phyloP scores from a whole-genome alignment of 345 rosid species.

The Populus nigra region DNA sequence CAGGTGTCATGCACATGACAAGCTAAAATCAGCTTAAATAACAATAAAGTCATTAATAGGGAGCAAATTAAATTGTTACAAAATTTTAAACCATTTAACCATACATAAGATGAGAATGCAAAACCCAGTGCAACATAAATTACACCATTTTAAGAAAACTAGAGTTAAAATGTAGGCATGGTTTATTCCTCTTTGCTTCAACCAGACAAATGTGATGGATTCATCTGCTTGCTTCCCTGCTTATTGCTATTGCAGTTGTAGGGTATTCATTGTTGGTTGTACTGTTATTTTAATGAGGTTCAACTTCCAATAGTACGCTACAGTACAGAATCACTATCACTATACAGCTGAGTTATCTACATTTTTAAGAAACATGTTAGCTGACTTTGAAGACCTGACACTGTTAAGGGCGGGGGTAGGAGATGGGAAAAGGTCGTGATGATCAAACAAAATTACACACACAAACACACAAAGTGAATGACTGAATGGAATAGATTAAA shows the following conservation, averaged over 20 bases:
- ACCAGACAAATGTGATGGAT: background rate
- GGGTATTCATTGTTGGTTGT: background rate
- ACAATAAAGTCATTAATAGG: background rate
- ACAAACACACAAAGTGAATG: too few species aligned
- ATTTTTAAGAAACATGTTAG: background rate
- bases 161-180: background rate
- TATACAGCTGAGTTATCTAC: background rate
- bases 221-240: background rate
- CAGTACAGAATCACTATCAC: background rate
- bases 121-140: background rate
- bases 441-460: too few species aligned
- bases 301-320: background rate
- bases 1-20: slow-evolving; percentile 18
- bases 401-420: background rate
- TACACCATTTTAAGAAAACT: background rate
- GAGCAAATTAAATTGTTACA: too few species aligned
- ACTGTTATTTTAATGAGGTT: background rate
- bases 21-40: background rate
- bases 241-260: background rate
- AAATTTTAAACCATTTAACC: too few species aligned
- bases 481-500: too few species aligned
- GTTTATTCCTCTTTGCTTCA: background rate
- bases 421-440: too few species aligned
- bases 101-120: too few species aligned
- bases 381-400: background rate